These are phyloP conservation scores for Spongispora temasekensis DNA, from an alignment of 1,284 basidiomycete species.

Conservation along the genomic window DNA sequence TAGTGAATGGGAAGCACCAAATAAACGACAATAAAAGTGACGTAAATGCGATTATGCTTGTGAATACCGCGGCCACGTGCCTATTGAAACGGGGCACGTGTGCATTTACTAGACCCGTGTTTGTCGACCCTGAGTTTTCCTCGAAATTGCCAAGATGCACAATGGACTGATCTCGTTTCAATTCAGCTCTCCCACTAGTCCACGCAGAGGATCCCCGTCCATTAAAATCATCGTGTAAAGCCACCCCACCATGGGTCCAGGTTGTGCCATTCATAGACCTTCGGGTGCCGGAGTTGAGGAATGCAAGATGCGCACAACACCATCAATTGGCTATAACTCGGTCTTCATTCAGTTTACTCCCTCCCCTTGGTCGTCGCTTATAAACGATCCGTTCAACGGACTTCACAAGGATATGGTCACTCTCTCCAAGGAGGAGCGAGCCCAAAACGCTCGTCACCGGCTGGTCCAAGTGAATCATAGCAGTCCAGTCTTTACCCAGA, in stretches of 20 bases:
- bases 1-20: neutral
- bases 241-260: too few relatives aligned
- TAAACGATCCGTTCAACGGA: slow-evolving; percentile 2
- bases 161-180: too few relatives aligned
- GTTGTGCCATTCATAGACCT: too few relatives aligned
- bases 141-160: too few relatives aligned
- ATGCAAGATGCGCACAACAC: neutral
- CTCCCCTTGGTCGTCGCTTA: neutral
- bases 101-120: too few relatives aligned
- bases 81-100: too few relatives aligned
- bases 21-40: neutral
- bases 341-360: neutral
- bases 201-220: too few relatives aligned
- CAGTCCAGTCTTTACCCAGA: slow-evolving; percentile 10
- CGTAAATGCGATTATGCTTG: neutral
- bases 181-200: too few relatives aligned
- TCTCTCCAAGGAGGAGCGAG: neutral
- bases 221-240: too few relatives aligned
- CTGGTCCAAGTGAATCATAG: slow-evolving; percentile 9
- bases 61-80: too few relatives aligned
- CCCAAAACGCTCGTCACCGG: slow-evolving; percentile 4
- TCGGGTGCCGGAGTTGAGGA: neutral
- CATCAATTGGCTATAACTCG: neutral
- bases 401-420: neutral
- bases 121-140: too few relatives aligned